These are phyloP conservation scores for Casaregolazyma lundiana DNA, from an alignment of 1,139 yeast genomes.

Conservation along the genomic window DNA sequence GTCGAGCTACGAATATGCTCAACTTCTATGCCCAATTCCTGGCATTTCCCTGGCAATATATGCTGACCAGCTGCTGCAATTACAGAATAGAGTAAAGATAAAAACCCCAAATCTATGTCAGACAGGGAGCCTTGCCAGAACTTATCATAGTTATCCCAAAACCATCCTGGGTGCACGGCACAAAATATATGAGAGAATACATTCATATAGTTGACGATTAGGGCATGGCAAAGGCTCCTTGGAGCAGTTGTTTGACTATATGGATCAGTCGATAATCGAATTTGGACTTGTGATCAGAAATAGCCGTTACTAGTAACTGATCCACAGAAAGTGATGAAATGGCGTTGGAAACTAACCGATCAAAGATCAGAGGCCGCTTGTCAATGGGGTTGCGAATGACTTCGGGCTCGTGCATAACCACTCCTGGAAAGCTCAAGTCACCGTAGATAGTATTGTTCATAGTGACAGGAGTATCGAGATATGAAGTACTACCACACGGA, in stretches of 20 bases:
- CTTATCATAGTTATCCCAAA: constrained; percentile 1
- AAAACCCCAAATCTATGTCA: constrained; percentile 3
- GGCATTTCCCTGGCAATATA: neutral
- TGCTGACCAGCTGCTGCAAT: constrained; percentile 6
- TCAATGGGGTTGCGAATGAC: no score
- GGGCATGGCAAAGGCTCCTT: constrained; percentile 2
- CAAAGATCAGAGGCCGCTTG: neutral
- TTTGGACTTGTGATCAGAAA: neutral
- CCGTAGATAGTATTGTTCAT: no score
- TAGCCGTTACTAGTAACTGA: constrained; percentile 3
- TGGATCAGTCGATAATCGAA: constrained; percentile 1
- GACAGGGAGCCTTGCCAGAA: constrained; percentile 6
- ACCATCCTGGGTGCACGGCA: constrained; percentile 10
- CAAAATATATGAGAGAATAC: constrained; percentile 8
- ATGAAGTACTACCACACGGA: no score
- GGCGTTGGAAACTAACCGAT: constrained; percentile 7
- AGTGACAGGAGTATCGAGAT: no score
- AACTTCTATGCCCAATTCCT: neutral
- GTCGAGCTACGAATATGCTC: neutral
- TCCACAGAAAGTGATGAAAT: constrained; percentile 7
- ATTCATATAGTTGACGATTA: constrained; percentile 1
- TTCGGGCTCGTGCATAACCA: neutral
- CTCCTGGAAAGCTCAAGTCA: neutral
- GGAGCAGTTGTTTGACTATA: constrained; percentile 4
- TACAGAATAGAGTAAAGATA: constrained; percentile 5